A percentile compares a stretch with the other conserved stretches of the same genome.
Evolutionary conservation across 1,284 basidiomycete species (phyloP).

Genomic region (Boletus sp.): DNA sequence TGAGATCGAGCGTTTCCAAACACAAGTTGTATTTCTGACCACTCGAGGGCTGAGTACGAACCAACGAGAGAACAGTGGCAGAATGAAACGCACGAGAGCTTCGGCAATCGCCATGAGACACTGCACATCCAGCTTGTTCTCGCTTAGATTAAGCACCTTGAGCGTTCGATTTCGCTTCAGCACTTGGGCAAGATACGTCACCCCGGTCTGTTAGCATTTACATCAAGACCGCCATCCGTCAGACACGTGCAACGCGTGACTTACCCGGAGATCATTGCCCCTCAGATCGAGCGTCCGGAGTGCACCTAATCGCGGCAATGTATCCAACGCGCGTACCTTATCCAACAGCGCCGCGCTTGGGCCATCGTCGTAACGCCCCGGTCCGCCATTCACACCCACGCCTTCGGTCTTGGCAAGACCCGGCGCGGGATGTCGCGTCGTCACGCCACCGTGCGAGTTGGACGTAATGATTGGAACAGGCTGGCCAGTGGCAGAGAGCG

Average conservation of each 20-base stretch:
- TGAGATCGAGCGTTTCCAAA: slow-evolving; percentile 91
- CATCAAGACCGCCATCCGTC: slow-evolving; percentile 1
- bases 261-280: slow-evolving; percentile 85
- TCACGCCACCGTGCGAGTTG: slow-evolving; percentile 74
- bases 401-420: slow-evolving; percentile 1
- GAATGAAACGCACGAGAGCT: slow-evolving; percentile 61
- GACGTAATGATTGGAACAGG: slow-evolving; percentile 71
- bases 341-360: slow-evolving; percentile 73
- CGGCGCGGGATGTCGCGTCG: slow-evolving; percentile 52
- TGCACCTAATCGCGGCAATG: slow-evolving; percentile 79
- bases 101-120: slow-evolving; percentile 85
- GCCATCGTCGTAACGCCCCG: slow-evolving; percentile 41
- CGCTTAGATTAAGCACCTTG: slow-evolving; percentile 89
- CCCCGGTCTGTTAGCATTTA: slow-evolving; percentile 53
- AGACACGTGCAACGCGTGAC: slow-evolving; percentile 26
- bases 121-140: slow-evolving; percentile 86
- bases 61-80: not conserved
- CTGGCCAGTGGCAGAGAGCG: slow-evolving; percentile 52
- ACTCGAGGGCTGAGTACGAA: not conserved
- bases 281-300: slow-evolving; percentile 87
- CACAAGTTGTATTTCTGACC: slow-evolving; percentile 89
- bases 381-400: slow-evolving; percentile 15
- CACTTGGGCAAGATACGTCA: slow-evolving; percentile 90
- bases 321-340: slow-evolving; percentile 80
- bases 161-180: slow-evolving; percentile 94